Evolutionary conservation across 106 monocot genomes (phyloP).

Genomic region (Hemerocallis citrina): DNA sequence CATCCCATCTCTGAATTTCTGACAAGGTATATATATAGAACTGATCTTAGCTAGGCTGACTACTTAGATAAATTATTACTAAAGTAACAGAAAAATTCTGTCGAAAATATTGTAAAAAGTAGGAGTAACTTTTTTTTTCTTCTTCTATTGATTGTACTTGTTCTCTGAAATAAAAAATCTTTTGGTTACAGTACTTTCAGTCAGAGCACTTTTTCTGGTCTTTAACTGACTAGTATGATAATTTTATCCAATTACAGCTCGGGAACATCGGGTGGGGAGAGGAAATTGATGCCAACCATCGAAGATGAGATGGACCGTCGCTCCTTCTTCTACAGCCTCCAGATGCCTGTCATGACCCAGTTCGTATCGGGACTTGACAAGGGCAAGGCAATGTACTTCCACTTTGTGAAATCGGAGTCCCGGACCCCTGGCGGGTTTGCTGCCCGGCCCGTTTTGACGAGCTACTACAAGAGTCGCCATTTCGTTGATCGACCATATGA

Average conservation of each 20-base stretch:
- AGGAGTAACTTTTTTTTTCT: too few species aligned
- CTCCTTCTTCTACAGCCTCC: conserved; percentile 68
- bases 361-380: conserved; percentile 63
- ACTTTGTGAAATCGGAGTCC: conserved; percentile 73
- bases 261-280: conserved; percentile 80
- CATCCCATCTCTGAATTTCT: conserved; percentile 82
- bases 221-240: neutral
- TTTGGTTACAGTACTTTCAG: too few species aligned
- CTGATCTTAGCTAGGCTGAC: too few species aligned
- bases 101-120: too few species aligned
- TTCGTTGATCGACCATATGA: conserved; percentile 53
- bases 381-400: conserved; percentile 82
- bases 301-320: conserved; percentile 73
- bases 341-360: conserved; percentile 67
- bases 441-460: conserved; percentile 84
- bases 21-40: too few species aligned
- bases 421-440: conserved; percentile 61
- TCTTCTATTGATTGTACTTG: too few species aligned
- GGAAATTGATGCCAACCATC: conserved; percentile 91
- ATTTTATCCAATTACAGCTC: conserved; percentile 38
- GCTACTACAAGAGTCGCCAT: conserved; percentile 84
- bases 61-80: too few species aligned
- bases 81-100: too few species aligned
- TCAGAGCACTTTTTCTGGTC: too few species aligned
- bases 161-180: too few species aligned